These are phyloP conservation scores for Malus hybrid DNA, from an alignment of 331 rosid species.

Conservation along the genomic window DNA sequence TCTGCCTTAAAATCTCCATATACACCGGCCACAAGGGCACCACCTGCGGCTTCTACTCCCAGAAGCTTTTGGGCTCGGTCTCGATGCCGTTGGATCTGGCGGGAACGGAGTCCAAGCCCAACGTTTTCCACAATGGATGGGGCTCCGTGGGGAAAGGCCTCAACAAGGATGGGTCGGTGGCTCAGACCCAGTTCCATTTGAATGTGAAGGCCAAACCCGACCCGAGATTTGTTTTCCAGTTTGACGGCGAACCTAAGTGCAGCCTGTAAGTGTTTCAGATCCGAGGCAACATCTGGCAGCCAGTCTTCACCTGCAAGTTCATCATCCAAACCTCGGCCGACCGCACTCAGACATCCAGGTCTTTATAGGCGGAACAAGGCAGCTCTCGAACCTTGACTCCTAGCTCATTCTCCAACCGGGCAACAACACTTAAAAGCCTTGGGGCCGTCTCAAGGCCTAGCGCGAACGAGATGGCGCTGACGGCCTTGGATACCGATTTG, in stretches of 20 bases:
- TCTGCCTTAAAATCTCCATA: conserved; percentile 52
- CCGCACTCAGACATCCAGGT: conserved; percentile 66
- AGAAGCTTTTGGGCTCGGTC: conserved; percentile 45
- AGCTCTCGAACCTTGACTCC: conserved; percentile 59
- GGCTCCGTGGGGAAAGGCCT: conserved; percentile 49
- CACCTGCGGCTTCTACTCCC: conserved; percentile 66
- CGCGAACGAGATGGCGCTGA: conserved; percentile 80
- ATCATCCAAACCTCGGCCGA: conserved; percentile 53
- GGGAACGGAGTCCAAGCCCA: conserved; percentile 42
- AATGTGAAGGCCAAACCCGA: conserved; percentile 74
- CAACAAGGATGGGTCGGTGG: conserved; percentile 21
- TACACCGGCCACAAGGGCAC: conserved; percentile 63
- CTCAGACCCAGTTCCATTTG: conserved; percentile 57
- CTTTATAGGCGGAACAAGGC: conserved; percentile 36
- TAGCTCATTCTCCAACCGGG: conserved; percentile 94
- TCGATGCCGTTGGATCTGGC: conserved; percentile 53
- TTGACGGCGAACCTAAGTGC: conserved; percentile 82
- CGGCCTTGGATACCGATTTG: conserved; percentile 65
- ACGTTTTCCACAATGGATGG: conserved; percentile 68
- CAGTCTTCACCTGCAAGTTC: conserved; percentile 78
- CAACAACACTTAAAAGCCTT: conserved; percentile 77
- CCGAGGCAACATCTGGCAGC: conserved; percentile 64
- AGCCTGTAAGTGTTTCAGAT: conserved; percentile 83
- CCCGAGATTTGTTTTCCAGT: conserved; percentile 76
- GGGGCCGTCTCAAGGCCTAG: conserved; percentile 97